Percentiles rank a stretch among this genome's conserved stretches.
phyloP scores from a whole-genome alignment of 805 yeast species.

The Deakozyma indianensis region DNA sequence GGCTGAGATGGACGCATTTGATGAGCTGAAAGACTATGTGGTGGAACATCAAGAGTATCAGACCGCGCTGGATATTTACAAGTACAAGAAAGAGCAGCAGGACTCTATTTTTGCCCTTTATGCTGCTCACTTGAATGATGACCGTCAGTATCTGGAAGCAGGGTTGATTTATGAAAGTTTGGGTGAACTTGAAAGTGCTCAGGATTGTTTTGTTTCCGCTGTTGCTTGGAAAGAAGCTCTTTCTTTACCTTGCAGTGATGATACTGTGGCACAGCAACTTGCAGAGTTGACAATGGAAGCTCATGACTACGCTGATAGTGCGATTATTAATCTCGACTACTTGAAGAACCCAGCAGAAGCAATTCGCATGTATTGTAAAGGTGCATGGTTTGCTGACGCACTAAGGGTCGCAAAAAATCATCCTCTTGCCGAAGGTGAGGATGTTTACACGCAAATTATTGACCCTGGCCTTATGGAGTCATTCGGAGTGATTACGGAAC shows the following conservation, averaged over 20 bases:
- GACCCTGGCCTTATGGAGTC: slow-evolving; percentile 76
- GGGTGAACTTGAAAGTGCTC: slow-evolving; percentile 39
- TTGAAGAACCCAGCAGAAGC: slow-evolving; percentile 50
- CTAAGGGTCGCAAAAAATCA: slow-evolving; percentile 38
- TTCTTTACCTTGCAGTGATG: slow-evolving; percentile 31
- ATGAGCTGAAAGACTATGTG: slow-evolving; percentile 55
- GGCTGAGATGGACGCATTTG: slow-evolving; percentile 21
- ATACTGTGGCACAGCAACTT: slow-evolving; percentile 42
- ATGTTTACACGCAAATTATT: slow-evolving; percentile 23
- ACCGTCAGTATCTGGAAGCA: slow-evolving; percentile 54
- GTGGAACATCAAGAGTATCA: slow-evolving; percentile 55
- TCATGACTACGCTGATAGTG: slow-evolving; percentile 64
- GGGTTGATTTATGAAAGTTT: slow-evolving; percentile 67
- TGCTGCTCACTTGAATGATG: slow-evolving; percentile 46
- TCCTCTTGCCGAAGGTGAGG: slow-evolving; percentile 26
- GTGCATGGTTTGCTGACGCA: slow-evolving; percentile 63
- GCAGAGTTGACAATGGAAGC: slow-evolving; percentile 42
- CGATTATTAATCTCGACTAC: slow-evolving; percentile 52
- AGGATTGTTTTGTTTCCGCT: slow-evolving; percentile 54
- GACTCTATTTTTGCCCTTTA: slow-evolving; percentile 36
- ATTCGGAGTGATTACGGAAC: slow-evolving; percentile 74
- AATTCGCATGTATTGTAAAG: slow-evolving; percentile 55
- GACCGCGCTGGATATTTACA: slow-evolving; percentile 49
- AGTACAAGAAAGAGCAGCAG: slow-evolving; percentile 34
- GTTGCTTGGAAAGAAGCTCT: slow-evolving; percentile 82